A percentile compares a stretch with the other conserved stretches of the same genome.
Evolutionary conservation across 2,329 filamentous ascomycete species (phyloP).

Genomic region (Fusarium sp.): DNA sequence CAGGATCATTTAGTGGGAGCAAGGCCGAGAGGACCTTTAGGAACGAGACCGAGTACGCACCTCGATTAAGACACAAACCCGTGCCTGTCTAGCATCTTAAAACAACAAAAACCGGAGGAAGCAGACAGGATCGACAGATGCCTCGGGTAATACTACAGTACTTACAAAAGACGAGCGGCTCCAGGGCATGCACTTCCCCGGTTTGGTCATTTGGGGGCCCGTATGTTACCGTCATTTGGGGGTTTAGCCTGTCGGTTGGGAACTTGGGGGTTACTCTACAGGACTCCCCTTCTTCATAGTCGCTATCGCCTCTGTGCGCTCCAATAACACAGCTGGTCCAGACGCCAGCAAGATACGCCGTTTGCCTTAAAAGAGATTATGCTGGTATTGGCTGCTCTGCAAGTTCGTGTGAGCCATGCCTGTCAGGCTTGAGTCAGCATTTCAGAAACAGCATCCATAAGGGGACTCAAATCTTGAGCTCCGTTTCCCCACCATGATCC

Average conservation of each 20-base stretch:
- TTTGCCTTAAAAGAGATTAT: constrained; percentile 22
- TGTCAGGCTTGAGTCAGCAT: constrained; percentile 34
- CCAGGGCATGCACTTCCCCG: constrained; percentile 40
- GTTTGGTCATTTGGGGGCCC: constrained; percentile 43
- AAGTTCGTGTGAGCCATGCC: constrained; percentile 18
- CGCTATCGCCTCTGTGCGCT: constrained; percentile 31
- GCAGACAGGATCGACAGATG: constrained; percentile 39
- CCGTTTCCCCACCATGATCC: constrained; percentile 43
- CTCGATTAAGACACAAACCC: constrained; percentile 30
- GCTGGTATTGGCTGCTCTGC: constrained; percentile 11
- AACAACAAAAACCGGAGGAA: constrained; percentile 25
- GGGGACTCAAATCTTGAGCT: constrained; percentile 41
- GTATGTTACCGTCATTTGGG: constrained; percentile 35
- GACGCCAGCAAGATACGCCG: constrained; percentile 31
- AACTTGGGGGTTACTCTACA: constrained; percentile 32
- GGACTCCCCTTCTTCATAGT: constrained; percentile 16
- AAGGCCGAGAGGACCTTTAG: constrained; percentile 1
- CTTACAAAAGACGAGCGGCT: constrained; percentile 27
- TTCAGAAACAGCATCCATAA: constrained; percentile 38
- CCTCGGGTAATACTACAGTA: constrained; percentile 30
- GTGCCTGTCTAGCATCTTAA: constrained; percentile 21
- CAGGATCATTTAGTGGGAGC: constrained; percentile 13
- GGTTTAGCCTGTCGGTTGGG: constrained; percentile 29
- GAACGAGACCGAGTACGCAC: constrained; percentile 20
- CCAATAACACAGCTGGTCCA: constrained; percentile 38